Percentiles rank a stretch among this genome's conserved stretches.
These are phyloP conservation scores for Amyloporia xantha DNA, from an alignment of 768 basidiomycete genomes.

Conservation along the genomic window DNA sequence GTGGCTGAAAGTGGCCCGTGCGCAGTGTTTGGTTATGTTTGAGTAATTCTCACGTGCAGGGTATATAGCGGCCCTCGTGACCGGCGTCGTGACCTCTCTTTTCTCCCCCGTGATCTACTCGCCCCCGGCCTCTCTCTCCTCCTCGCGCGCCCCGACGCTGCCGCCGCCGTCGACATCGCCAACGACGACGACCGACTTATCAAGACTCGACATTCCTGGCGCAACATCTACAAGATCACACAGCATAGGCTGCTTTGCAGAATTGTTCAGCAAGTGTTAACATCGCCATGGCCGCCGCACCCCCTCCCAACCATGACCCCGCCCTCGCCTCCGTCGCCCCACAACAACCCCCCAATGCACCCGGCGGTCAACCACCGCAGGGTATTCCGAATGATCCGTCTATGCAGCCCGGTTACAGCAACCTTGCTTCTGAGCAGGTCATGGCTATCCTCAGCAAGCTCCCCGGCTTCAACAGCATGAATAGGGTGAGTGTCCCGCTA, in stretches of 20 bases:
- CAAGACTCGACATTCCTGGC: neutral
- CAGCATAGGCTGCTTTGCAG: neutral
- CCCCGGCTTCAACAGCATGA: slow-evolving; percentile 37
- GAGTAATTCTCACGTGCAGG: slow-evolving; percentile 21
- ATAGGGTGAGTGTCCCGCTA: slow-evolving; percentile 34
- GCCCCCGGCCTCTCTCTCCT: slow-evolving; percentile 17
- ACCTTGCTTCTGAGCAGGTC: slow-evolving; percentile 48
- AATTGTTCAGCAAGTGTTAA: neutral
- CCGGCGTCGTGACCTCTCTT: slow-evolving; percentile 35
- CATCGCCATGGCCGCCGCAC: slow-evolving; percentile 14
- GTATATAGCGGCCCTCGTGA: slow-evolving; percentile 35
- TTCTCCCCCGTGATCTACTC: slow-evolving; percentile 37
- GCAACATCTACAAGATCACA: neutral
- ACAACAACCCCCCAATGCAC: slow-evolving; percentile 11
- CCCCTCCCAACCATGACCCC: slow-evolving; percentile 17
- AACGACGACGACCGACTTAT: slow-evolving; percentile 1
- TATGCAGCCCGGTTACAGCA: neutral
- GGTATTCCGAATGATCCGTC: neutral
- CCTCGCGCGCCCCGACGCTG: slow-evolving; percentile 12
- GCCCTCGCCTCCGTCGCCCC: slow-evolving; percentile 10
- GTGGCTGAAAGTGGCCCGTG: slow-evolving; percentile 16
- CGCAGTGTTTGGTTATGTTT: slow-evolving; percentile 24
- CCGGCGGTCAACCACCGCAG: slow-evolving; percentile 8
- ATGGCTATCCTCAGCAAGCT: slow-evolving; percentile 51
- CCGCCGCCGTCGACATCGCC: slow-evolving; percentile 6